Percentiles rank a stretch among this genome's conserved stretches.
phyloP scores from a whole-genome alignment of 352 stramenopile species.

The Phytopythium boreale region DNA sequence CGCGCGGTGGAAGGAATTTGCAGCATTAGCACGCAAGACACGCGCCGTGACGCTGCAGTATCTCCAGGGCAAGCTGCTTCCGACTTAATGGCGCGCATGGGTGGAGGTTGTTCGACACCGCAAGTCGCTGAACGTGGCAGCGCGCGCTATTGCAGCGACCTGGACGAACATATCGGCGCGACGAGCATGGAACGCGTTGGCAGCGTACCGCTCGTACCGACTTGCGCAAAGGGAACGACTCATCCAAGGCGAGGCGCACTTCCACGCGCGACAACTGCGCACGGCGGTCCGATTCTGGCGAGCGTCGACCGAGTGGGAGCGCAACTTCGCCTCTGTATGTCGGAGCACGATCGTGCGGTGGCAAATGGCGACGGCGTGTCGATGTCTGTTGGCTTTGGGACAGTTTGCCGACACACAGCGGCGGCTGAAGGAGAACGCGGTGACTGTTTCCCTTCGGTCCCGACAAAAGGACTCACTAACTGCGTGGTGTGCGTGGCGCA shows the following conservation, averaged over 20 bases:
- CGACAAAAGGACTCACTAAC: slow-evolving; percentile 9
- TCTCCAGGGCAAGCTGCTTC: slow-evolving; percentile 24
- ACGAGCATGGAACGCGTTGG: slow-evolving; percentile 25
- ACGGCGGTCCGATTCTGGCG: slow-evolving; percentile 16
- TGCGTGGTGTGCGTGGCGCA: slow-evolving; percentile 35
- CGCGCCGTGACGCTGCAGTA: slow-evolving; percentile 20
- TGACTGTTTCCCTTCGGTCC: not conserved
- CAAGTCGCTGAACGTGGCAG: slow-evolving; percentile 2
- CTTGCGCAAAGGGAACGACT: slow-evolving; percentile 1
- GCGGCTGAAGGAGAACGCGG: not conserved
- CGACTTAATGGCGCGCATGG: slow-evolving; percentile 25
- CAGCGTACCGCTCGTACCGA: slow-evolving; percentile 8
- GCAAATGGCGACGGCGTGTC: slow-evolving; percentile 34
- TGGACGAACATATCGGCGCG: slow-evolving; percentile 24
- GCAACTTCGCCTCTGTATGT: slow-evolving; percentile 18
- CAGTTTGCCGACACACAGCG: not conserved
- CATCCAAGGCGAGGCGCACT: slow-evolving; percentile 13
- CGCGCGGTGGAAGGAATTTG: slow-evolving; percentile 20
- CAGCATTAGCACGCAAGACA: slow-evolving; percentile 16
- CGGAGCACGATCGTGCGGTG: slow-evolving; percentile 27
- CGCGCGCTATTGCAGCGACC: slow-evolving; percentile 1
- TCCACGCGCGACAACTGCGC: slow-evolving; percentile 2
- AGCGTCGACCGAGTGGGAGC: slow-evolving; percentile 6
- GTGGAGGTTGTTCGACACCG: slow-evolving; percentile 7
- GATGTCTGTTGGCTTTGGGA: slow-evolving; percentile 22